These are phyloP conservation scores for Pneumocystis carinii DNA, from an alignment of 1,139 yeast species.

Conservation along the genomic window DNA sequence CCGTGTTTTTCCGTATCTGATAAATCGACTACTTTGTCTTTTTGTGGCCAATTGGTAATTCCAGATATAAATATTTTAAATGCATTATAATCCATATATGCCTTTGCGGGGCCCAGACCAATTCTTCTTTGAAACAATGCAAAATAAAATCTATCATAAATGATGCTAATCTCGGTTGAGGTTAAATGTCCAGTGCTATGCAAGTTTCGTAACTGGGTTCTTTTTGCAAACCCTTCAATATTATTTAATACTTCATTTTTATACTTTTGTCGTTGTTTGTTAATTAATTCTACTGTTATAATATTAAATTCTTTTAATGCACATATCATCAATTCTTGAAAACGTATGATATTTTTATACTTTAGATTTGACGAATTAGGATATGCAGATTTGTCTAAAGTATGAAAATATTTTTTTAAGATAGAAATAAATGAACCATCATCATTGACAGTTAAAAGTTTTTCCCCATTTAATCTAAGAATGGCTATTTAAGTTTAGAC, in stretches of 20 bases:
- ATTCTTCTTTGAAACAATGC: slow-evolving; percentile 60
- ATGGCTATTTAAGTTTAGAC: slow-evolving; percentile 35
- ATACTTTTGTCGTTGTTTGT: slow-evolving; percentile 52
- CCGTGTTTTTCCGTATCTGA: slow-evolving; percentile 1
- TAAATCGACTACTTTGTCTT: neutral
- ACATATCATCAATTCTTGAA: slow-evolving; percentile 78
- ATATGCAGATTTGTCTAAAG: slow-evolving; percentile 67
- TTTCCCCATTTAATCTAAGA: slow-evolving; percentile 73
- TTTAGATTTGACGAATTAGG: slow-evolving; percentile 55
- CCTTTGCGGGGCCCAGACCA: slow-evolving; percentile 43
- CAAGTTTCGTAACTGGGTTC: slow-evolving; percentile 76
- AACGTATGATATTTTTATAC: slow-evolving; percentile 55
- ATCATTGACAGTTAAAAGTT: slow-evolving; percentile 61
- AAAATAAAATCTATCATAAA: slow-evolving; percentile 74
- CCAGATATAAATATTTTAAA: slow-evolving; percentile 65
- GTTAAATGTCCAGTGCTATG: slow-evolving; percentile 54
- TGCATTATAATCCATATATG: slow-evolving; percentile 56
- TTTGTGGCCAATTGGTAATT: slow-evolving; percentile 53
- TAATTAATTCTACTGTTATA: slow-evolving; percentile 60
- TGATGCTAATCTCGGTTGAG: slow-evolving; percentile 44
- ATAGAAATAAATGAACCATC: slow-evolving; percentile 85
- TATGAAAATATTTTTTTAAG: slow-evolving; percentile 64
- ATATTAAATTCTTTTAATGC: slow-evolving; percentile 83
- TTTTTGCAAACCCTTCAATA: slow-evolving; percentile 76
- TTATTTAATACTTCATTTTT: slow-evolving; percentile 69